Base-by-base conservation (phyloP, 2,329 filamentous ascomycete genomes). In the Sporothrix variecibatus region DNA sequence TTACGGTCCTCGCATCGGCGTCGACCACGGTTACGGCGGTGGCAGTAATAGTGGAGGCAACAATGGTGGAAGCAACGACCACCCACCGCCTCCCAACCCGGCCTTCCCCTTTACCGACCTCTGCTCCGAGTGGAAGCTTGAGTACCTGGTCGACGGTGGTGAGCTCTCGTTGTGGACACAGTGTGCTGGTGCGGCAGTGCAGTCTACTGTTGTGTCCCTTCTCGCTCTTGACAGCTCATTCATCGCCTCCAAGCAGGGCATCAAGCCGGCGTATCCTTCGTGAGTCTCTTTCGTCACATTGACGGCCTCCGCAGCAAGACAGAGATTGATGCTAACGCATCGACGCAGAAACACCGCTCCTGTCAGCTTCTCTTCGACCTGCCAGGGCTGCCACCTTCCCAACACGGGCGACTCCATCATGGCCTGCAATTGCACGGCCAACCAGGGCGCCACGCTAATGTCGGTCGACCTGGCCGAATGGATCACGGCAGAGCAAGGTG, bases 341-440 rank as follows among this genome's bases (percentile, higher is more conserved):
- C 8, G 12, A 9, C 3, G 23, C 11, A 74, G 73, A 12, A 67
- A 75, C 49, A 53, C 74, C 12, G 74, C 72, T 1, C 64, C 64
- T 3, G 23, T 17, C 6, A 46, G 51, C 65, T 75, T 75, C 40
- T 75, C 74, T 1, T 49, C n/a, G n/a, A 15, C 70, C 17, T 75
- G 74, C 64, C 65, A 49, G n/a, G 31, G 28, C 28, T 75, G 74
- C 65, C 3, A 5, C 0, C 73, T 75, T 4, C 2, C 28, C 65
- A 40, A 53, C 11, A 17, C 23, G 1, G 31, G n/a, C 6, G 49
- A 67, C 20, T 40, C 72, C 3, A 23, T 71, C 28, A 75, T 75
- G 72, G 56, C 62, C 46, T 75, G 74, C 74, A 67, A 62, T 40
- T 75, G 74, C 71, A 46, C 70, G 2, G 67, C 72, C 58, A 71